Conservation (phyloP, 352 stramenopile genomes). For the Bremia lactucae region DNA sequence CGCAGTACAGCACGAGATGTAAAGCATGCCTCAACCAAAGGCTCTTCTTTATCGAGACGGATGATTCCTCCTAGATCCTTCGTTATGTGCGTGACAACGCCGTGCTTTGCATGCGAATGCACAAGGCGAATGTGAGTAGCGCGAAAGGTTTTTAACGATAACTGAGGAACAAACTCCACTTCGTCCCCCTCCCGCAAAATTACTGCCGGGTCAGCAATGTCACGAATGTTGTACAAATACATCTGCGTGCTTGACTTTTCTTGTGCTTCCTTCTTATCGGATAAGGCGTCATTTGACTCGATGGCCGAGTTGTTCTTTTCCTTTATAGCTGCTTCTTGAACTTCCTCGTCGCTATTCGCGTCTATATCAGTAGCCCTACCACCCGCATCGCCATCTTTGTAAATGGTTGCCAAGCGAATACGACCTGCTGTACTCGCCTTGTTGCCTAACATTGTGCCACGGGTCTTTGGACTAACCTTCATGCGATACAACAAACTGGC, state of each 20-base stretch:
- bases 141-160: slow-evolving; percentile 32
- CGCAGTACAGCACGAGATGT: slow-evolving; percentile 42
- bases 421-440: slow-evolving; percentile 44
- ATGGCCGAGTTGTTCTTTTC: slow-evolving; percentile 5
- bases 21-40: slow-evolving; percentile 30
- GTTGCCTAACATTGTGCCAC: slow-evolving; percentile 30
- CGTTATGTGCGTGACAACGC: slow-evolving; percentile 36
- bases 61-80: slow-evolving; percentile 53
- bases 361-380: slow-evolving; percentile 15
- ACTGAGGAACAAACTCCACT: slow-evolving; percentile 49
- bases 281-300: no score
- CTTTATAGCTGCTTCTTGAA: slow-evolving; percentile 10
- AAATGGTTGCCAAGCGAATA: slow-evolving; percentile 27
- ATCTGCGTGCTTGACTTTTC: slow-evolving; percentile 10
- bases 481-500: slow-evolving; percentile 47
- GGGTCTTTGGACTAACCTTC: slow-evolving; percentile 23
- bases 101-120: slow-evolving; percentile 40
- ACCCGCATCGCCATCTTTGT: slow-evolving; percentile 10
- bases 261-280: slow-evolving; percentile 19
- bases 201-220: slow-evolving; percentile 38
- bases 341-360: slow-evolving; percentile 15
- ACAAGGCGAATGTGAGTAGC: slow-evolving; percentile 49
- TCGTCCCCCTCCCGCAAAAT: slow-evolving; percentile 64
- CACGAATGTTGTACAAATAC: slow-evolving; percentile 59
- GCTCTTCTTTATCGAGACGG: slow-evolving; percentile 31